Conservation (phyloP, 2,329 filamentous ascomycete genomes). For the Ophiobolus disseminans region DNA sequence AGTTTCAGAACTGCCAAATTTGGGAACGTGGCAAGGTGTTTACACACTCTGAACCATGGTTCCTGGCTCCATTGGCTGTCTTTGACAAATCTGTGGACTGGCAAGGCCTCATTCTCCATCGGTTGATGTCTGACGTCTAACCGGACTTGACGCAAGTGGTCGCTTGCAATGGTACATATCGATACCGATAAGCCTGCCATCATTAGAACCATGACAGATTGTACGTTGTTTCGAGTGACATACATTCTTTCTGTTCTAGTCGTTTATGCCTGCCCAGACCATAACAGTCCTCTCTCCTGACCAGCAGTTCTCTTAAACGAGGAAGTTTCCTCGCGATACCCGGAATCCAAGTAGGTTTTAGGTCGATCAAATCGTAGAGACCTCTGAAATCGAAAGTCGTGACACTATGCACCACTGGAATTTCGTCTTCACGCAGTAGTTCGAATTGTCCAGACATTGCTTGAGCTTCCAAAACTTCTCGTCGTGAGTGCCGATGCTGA, state of each 20-base stretch:
- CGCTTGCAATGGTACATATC: background rate
- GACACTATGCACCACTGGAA: background rate
- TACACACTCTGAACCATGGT: conserved; percentile 3
- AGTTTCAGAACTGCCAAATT: conserved; percentile 4
- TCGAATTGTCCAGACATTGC: conserved; percentile 5
- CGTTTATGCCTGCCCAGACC: background rate
- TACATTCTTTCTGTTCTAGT: background rate
- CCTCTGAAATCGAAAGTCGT: background rate
- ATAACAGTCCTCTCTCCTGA: background rate
- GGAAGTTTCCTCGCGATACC: conserved; percentile 2
- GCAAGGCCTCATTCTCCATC: conserved; percentile 1
- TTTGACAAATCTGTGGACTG: conserved; percentile 4
- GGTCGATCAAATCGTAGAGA: background rate
- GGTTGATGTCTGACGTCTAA: background rate
- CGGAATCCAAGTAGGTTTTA: conserved; percentile 2
- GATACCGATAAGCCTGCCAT: background rate
- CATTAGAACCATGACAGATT: background rate
- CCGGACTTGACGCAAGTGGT: background rate
- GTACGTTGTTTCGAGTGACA: background rate
- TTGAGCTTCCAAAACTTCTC: background rate
- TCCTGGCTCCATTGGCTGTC: conserved; percentile 1
- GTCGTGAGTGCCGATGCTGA: background rate
- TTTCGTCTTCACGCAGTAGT: background rate
- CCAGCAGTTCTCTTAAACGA: background rate
- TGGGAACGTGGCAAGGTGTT: conserved; percentile 3